These are phyloP conservation scores for Melastoma malabathricum DNA, from an alignment of 345 rosid genomes.

Conservation along the genomic window DNA sequence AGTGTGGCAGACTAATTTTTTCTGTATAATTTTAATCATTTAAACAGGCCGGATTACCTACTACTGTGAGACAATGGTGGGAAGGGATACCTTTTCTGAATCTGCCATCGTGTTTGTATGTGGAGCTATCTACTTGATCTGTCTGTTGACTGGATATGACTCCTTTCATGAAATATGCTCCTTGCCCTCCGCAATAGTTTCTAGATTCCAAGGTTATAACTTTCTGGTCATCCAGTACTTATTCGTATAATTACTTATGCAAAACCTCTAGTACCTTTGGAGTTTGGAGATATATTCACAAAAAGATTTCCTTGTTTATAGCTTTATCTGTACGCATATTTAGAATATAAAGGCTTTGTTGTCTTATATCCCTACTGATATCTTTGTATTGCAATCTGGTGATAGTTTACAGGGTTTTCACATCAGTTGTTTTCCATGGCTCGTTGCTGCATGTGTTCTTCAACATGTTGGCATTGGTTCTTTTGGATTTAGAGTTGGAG, in stretches of 20 bases:
- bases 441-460: slow-evolving; percentile 82
- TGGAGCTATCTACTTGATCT: slow-evolving; percentile 51
- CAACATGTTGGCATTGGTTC: slow-evolving; percentile 97
- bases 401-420: slow-evolving; percentile 84
- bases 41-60: slow-evolving; percentile 65
- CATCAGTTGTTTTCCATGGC: slow-evolving; percentile 72
- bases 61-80: slow-evolving; percentile 81
- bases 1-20: too few species aligned
- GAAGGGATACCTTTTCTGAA: slow-evolving; percentile 78
- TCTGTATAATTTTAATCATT: background rate
- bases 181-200: slow-evolving; percentile 62
- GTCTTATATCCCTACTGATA: background rate
- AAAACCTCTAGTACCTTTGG: too few species aligned
- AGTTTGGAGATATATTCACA: too few species aligned
- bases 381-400: slow-evolving; percentile 5
- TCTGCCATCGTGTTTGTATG: slow-evolving; percentile 63
- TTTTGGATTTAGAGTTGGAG: slow-evolving; percentile 92
- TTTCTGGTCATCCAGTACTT: too few species aligned
- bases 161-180: slow-evolving; percentile 72
- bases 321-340: background rate
- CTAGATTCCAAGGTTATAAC: slow-evolving; percentile 60
- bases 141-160: slow-evolving; percentile 85
- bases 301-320: too few species aligned
- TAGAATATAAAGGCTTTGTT: background rate
- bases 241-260: too few species aligned